Base-by-base conservation (phyloP, 2,329 filamentous ascomycete species). In the Blastomyces percursus region DNA sequence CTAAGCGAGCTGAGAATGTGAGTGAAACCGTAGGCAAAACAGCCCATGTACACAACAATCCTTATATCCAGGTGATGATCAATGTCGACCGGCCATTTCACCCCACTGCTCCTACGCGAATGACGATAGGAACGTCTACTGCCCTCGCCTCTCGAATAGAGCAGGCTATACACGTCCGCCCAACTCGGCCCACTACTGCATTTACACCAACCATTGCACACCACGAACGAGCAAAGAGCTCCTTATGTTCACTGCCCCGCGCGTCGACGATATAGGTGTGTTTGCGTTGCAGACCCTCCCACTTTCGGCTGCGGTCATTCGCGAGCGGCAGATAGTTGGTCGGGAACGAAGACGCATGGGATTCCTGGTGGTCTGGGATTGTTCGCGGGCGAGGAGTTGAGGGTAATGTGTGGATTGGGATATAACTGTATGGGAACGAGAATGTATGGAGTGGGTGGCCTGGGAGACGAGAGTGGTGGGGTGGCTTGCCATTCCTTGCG, bases 191-290 rank as follows among this genome's bases (percentile, higher is more conserved):
- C 61, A 79, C 71, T 38, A 79, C 68, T 3, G 77, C 76, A 68
- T 76, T 69, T 50, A 70, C 71, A 14, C 76, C 77, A 40, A 75
- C 71, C 42, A 76, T 71, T 11, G 76, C 73, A 65, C 77, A 79
- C 77, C 77, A 79, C 2, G 77, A 76, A 27, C 77, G 71, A 7
- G 71, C 76, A 61, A 78, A 74, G 0, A 74, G 71, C 65, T 78
- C 77, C 63, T 73, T 75, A 16, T 71, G 69, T 38, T 67, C 65
- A 61, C 63, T 68, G 21, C 71, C 71, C 14, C 74, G 72, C 46
- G 75, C 73, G 44, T 77, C 74, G 12, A 77, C 64, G 35, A 77
- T 69, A 35, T 73, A 68, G 38, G 67, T 70, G 27, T 63, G 65
- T 9, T 40, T 51, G 57, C 62, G 58, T 44, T 52, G 59, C 55